A percentile compares a stretch with the other conserved stretches of the same genome.
phyloP scores from a whole-genome alignment of 768 basidiomycete species.

The Piloderma croceum region DNA sequence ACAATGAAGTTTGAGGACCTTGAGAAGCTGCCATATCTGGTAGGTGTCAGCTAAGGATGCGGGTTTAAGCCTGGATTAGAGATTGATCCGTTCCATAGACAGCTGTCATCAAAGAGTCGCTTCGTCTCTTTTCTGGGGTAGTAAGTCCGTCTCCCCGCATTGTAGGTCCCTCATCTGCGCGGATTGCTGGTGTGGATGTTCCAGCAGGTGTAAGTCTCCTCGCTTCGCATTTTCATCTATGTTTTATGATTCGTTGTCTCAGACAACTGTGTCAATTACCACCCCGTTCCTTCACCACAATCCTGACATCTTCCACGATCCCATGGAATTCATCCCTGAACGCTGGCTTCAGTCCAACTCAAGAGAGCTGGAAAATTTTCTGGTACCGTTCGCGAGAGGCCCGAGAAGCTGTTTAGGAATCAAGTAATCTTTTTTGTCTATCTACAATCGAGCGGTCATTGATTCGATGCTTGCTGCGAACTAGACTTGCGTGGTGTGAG shows the following conservation, averaged over 20 bases:
- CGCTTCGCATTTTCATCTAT: no score
- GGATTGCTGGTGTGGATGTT: slow-evolving; percentile 30
- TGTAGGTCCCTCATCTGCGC: slow-evolving; percentile 28
- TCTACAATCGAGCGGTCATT: background rate
- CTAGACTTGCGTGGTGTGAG: slow-evolving; percentile 40
- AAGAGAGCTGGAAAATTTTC: slow-evolving; percentile 34
- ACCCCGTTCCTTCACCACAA: slow-evolving; percentile 35
- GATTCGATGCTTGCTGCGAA: slow-evolving; percentile 3
- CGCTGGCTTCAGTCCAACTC: slow-evolving; percentile 36
- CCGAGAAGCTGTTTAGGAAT: slow-evolving; percentile 41
- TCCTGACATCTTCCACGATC: slow-evolving; percentile 36
- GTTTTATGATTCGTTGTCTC: slow-evolving; percentile 4
- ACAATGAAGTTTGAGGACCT: slow-evolving; percentile 28
- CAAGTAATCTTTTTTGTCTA: slow-evolving; percentile 29
- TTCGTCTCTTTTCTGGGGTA: slow-evolving; percentile 37
- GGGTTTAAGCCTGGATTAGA: slow-evolving; percentile 1
- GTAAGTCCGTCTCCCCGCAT: slow-evolving; percentile 35
- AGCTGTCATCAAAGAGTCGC: slow-evolving; percentile 42
- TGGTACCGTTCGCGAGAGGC: slow-evolving; percentile 41
- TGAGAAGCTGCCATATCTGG: slow-evolving; percentile 43
- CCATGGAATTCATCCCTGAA: slow-evolving; percentile 34
- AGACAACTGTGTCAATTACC: slow-evolving; percentile 40
- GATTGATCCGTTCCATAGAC: no score
- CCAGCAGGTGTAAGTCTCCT: slow-evolving; percentile 35
- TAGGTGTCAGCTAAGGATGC: slow-evolving; percentile 17